Conservation (phyloP, 2,329 filamentous ascomycete genomes). For the Calonectria naviculata region DNA sequence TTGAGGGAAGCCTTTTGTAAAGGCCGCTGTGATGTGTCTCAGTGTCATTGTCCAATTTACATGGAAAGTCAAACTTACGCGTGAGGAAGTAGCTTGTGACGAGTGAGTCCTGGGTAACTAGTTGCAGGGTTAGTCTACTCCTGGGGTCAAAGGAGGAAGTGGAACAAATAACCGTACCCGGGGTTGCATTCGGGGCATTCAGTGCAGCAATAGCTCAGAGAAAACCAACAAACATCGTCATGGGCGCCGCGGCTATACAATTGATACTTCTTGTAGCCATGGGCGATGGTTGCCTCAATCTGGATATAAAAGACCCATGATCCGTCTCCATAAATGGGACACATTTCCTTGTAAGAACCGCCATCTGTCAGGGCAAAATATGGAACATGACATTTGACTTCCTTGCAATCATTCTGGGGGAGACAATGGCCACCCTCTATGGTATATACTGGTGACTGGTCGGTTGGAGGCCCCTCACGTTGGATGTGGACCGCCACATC, state of each 20-base stretch:
- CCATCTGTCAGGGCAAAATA: conserved; percentile 39
- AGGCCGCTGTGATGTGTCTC: neutral
- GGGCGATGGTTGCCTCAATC: conserved; percentile 36
- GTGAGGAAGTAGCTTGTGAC: neutral
- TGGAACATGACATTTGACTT: conserved; percentile 39
- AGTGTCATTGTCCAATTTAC: neutral
- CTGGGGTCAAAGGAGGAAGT: neutral
- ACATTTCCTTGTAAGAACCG: conserved; percentile 37
- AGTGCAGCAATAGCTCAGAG: conserved; percentile 40
- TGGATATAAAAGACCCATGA: conserved; percentile 42
- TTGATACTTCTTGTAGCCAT: conserved; percentile 35
- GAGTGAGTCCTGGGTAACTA: neutral
- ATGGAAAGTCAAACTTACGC: neutral
- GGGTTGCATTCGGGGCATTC: conserved; percentile 36
- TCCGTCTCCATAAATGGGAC: conserved; percentile 38
- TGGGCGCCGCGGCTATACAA: conserved; percentile 38
- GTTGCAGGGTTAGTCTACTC: neutral
- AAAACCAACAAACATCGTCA: conserved; percentile 38
- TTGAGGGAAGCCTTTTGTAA: neutral
- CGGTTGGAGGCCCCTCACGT: conserved; percentile 31
- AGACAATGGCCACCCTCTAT: conserved; percentile 37
- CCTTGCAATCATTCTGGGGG: conserved; percentile 30
- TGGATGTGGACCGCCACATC: conserved; percentile 38
- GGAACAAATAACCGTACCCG: conserved; percentile 17
- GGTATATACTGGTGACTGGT: conserved; percentile 36